phyloP scores from a whole-genome alignment of 306 rosid species.

The Glycine latifolia region DNA sequence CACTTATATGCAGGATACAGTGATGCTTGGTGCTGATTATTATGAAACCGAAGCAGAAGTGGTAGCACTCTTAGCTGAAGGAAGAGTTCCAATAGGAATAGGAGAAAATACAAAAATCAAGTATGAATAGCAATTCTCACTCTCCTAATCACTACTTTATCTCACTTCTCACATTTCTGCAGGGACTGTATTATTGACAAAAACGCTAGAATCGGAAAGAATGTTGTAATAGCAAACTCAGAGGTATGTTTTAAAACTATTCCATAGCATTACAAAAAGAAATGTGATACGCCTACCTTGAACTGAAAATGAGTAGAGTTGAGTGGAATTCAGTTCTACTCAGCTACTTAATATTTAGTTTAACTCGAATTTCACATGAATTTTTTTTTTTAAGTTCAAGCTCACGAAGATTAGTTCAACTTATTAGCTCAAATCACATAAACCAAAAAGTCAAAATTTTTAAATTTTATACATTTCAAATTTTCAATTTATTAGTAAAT shows the following conservation, averaged over 20 bases:
- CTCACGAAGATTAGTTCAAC: too few species aligned
- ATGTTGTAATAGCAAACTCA: constrained; percentile 75
- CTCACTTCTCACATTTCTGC: constrained; percentile 47
- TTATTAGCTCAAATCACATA: too few species aligned
- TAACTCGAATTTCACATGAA: too few species aligned
- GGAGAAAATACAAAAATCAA: constrained; percentile 89
- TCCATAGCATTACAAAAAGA: not conserved
- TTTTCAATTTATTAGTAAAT: too few species aligned
- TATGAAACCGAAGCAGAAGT: constrained; percentile 79
- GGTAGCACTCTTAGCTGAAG: constrained; percentile 72
- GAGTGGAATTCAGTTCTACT: too few species aligned
- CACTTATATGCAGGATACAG: constrained; percentile 73
- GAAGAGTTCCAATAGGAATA: constrained; percentile 89
- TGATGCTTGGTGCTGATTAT: constrained; percentile 96
- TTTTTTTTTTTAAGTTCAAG: too few species aligned
- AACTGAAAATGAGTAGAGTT: too few species aligned
- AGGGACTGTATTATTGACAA: constrained; percentile 94
- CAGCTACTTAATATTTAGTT: too few species aligned
- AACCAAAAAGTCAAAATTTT: too few species aligned
- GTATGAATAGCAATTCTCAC: constrained; percentile 49
- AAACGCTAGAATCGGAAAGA: constrained; percentile 90
- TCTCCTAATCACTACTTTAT: constrained; percentile 30
- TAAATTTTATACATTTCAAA: too few species aligned
- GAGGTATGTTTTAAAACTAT: constrained; percentile 59
- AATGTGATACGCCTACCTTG: not conserved